Percentiles rank a stretch among this genome's conserved stretches.
phyloP scores from a whole-genome alignment of 1,284 basidiomycete genomes.

The Melanopsichium pennsylvanicum region DNA sequence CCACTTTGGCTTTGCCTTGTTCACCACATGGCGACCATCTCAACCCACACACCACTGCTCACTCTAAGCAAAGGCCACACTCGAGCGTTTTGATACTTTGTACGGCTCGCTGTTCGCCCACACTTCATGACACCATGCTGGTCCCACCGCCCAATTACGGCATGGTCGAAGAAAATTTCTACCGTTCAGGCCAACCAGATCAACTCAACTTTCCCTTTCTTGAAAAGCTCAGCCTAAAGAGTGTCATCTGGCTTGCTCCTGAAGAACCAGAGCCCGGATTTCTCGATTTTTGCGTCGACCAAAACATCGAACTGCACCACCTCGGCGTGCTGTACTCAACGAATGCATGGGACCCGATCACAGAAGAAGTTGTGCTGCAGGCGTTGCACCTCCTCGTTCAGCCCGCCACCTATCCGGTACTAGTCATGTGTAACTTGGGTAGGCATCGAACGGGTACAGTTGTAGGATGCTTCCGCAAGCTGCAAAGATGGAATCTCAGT shows the following conservation, averaged over 20 bases:
- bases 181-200: constrained; percentile 70
- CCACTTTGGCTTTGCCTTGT: not conserved
- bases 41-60: too few species aligned
- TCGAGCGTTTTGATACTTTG: not conserved
- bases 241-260: constrained; percentile 70
- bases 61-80: too few species aligned
- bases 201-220: constrained; percentile 71
- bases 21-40: too few species aligned
- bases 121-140: constrained; percentile 51
- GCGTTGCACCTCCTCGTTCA: constrained; percentile 69
- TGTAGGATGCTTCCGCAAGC: constrained; percentile 68
- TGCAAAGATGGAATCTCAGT: constrained; percentile 69
- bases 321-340: constrained; percentile 67
- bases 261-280: constrained; percentile 69
- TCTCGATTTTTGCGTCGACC: constrained; percentile 56
- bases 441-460: constrained; percentile 70
- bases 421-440: constrained; percentile 71
- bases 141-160: constrained; percentile 70
- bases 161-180: constrained; percentile 70
- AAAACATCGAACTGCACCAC: constrained; percentile 66
- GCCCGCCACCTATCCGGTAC: constrained; percentile 68
- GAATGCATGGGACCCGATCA: constrained; percentile 67
- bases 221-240: constrained; percentile 69
- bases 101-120: not conserved
- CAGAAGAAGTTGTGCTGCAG: constrained; percentile 70